Percentiles rank a stretch among this genome's conserved stretches.
Conservation (phyloP, 257 asterid genomes). For the Euphrasia confusa region DNA sequence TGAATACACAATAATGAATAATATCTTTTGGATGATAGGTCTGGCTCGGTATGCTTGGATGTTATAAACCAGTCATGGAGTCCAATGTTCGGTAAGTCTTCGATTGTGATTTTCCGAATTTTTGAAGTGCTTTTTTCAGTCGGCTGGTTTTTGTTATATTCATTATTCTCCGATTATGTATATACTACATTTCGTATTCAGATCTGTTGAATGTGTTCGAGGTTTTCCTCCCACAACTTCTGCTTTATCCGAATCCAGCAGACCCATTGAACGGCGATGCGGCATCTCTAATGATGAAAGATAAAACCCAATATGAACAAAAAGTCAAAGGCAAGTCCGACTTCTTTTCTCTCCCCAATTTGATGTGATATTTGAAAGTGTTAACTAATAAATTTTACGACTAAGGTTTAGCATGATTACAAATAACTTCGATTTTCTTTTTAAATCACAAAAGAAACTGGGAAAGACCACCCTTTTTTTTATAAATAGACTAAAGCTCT, state of each 20-base stretch:
- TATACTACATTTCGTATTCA: constrained; percentile 36
- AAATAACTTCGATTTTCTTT: neutral
- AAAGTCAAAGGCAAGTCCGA: constrained; percentile 67
- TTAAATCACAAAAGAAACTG: no score
- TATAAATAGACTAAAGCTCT: no score
- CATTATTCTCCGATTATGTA: neutral
- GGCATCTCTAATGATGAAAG: constrained; percentile 92
- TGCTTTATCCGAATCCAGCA: constrained; percentile 85
- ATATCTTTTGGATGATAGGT: constrained; percentile 39
- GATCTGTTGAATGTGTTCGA: constrained; percentile 86
- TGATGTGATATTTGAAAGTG: neutral
- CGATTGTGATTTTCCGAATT: neutral
- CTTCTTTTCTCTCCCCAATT: neutral
- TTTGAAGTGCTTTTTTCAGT: neutral
- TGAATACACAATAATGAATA: no score
- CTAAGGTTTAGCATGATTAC: neutral
- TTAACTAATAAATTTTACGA: neutral
- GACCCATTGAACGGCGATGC: constrained; percentile 93
- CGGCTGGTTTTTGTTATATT: neutral
- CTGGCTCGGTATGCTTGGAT: constrained; percentile 93
- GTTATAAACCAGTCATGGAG: constrained; percentile 97
- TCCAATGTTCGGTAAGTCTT: constrained; percentile 77
- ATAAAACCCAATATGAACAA: constrained; percentile 63
- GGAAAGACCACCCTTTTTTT: no score
- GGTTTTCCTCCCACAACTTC: constrained; percentile 92